Conservation (phyloP, 805 yeast genomes). For the Wickerhamomyces ciferrii region DNA sequence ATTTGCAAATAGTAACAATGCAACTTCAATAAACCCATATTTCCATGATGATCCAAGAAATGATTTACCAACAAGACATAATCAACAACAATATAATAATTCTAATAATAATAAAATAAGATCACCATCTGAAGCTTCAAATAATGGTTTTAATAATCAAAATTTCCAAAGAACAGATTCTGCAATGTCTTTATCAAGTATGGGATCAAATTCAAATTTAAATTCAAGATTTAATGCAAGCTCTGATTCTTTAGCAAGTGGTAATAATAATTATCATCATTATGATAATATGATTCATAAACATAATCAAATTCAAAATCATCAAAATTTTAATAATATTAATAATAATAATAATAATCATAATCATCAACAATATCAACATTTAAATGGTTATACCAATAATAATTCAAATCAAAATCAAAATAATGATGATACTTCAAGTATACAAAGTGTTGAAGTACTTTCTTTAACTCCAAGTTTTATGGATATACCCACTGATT, state of each 20-base stretch:
- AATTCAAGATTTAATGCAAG: conserved; percentile 3
- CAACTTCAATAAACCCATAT: conserved; percentile 3
- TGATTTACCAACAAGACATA: neutral
- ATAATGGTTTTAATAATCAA: neutral
- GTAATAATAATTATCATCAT: conserved; percentile 10
- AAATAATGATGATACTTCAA: conserved; percentile 8
- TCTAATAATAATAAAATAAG: neutral
- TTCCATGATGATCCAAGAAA: neutral
- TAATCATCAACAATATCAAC: conserved; percentile 1
- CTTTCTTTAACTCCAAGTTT: conserved; percentile 35
- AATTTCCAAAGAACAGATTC: conserved; percentile 1
- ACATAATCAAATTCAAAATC: neutral
- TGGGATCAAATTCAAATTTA: conserved; percentile 1
- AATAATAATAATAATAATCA: neutral
- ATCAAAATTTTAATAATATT: conserved; percentile 1
- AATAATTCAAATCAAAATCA: conserved; percentile 3
- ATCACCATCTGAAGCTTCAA: conserved; percentile 1
- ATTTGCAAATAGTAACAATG: conserved; percentile 22
- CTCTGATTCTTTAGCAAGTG: conserved; percentile 5
- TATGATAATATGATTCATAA: conserved; percentile 15
- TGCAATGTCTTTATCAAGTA: conserved; percentile 1
- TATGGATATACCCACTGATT: conserved; percentile 28
- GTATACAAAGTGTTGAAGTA: conserved; percentile 30
- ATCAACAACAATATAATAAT: neutral
- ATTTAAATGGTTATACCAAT: conserved; percentile 1